Evolutionary conservation across 2,329 filamentous ascomycete genomes (phyloP).

Genomic region (Aspergillus luchuensis): DNA sequence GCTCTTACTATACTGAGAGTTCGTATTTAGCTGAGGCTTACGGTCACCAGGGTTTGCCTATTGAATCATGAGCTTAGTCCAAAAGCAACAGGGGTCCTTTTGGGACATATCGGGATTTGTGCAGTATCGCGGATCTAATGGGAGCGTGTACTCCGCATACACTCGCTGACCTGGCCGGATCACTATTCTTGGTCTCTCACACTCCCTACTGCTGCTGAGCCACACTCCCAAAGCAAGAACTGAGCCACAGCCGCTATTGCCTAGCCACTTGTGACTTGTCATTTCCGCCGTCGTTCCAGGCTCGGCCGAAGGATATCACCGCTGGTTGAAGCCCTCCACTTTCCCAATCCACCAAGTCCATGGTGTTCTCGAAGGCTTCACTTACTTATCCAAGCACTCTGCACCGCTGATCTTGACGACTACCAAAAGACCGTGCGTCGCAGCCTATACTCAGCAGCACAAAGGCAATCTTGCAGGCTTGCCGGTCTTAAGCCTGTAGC

Average conservation of each 20-base stretch:
- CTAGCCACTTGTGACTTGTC: slow-evolving; percentile 7
- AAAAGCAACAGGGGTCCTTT: too few relatives aligned
- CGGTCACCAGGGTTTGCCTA: background rate
- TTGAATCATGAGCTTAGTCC: too few relatives aligned
- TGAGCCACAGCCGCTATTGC: background rate
- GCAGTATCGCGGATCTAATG: background rate
- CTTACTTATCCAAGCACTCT: background rate
- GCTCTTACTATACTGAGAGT: background rate
- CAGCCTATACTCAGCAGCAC: background rate
- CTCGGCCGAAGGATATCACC: background rate
- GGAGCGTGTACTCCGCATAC: background rate
- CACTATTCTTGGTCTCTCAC: background rate
- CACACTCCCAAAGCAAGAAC: background rate
- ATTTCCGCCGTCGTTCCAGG: background rate
- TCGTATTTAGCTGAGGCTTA: background rate
- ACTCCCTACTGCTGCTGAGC: background rate
- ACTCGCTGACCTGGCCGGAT: background rate
- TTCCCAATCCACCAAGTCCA: background rate
- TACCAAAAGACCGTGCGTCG: background rate
- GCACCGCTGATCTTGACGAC: slow-evolving; percentile 2
- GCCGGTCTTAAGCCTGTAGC: background rate
- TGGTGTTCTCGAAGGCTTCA: slow-evolving; percentile 2
- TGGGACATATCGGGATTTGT: background rate
- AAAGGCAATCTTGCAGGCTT: background rate
- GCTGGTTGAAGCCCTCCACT: background rate